Conservation (phyloP, 805 yeast genomes). For the Ogataea ramenticola region DNA sequence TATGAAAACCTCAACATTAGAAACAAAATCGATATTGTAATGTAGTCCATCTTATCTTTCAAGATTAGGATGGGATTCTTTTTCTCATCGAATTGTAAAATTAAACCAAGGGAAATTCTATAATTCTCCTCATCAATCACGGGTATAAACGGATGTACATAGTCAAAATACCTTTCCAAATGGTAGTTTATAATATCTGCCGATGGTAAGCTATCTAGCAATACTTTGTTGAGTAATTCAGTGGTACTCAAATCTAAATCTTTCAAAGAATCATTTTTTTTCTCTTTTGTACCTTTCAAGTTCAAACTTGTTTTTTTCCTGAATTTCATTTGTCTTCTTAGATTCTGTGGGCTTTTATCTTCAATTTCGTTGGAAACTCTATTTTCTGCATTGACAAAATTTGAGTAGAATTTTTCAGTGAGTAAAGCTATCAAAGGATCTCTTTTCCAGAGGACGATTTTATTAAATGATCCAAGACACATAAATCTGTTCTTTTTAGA, state of each 20-base stretch:
- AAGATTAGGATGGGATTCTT: constrained; percentile 5
- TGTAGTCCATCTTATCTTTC: constrained; percentile 11
- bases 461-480: constrained; percentile 12
- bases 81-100: constrained; percentile 17
- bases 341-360: neutral
- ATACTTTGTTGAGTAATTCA: constrained; percentile 3
- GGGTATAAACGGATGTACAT: constrained; percentile 40
- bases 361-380: neutral
- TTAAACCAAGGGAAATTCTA: constrained; percentile 23
- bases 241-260: neutral
- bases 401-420: constrained; percentile 5
- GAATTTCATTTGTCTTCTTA: constrained; percentile 7
- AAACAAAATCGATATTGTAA: constrained; percentile 19
- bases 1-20: constrained; percentile 23
- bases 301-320: constrained; percentile 3
- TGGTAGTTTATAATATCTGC: constrained; percentile 29
- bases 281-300: neutral
- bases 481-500: constrained; percentile 13
- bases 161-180: constrained; percentile 29
- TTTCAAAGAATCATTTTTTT: neutral
- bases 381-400: neutral
- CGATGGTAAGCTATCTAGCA: constrained; percentile 18
- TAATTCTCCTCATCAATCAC: constrained; percentile 35
- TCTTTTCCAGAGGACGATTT: constrained; percentile 7
- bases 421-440: constrained; percentile 12